phyloP scores from a whole-genome alignment of 768 basidiomycete species.

The Agaricus subrufescens region DNA sequence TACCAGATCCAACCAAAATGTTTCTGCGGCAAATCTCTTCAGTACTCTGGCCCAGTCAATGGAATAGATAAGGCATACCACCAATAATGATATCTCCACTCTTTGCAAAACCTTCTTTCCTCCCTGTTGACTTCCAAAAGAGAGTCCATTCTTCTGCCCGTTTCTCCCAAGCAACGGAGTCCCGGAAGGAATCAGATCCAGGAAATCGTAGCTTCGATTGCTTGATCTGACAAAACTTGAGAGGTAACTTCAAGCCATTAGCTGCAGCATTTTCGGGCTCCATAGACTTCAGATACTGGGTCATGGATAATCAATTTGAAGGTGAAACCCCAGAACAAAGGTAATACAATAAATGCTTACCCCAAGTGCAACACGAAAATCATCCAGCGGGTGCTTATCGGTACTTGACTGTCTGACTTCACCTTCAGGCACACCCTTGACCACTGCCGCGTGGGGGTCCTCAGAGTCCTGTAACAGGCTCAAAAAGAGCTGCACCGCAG shows the following conservation, averaged over 20 bases:
- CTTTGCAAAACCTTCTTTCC: slow-evolving; percentile 46
- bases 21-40: slow-evolving; percentile 37
- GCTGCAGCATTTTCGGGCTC: slow-evolving; percentile 38
- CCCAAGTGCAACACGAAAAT: slow-evolving; percentile 82
- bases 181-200: slow-evolving; percentile 41
- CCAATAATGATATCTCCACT: slow-evolving; percentile 58
- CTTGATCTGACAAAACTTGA: slow-evolving; percentile 57
- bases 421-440: slow-evolving; percentile 3
- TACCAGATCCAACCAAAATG: slow-evolving; percentile 72
- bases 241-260: slow-evolving; percentile 53
- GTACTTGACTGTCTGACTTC: slow-evolving; percentile 21
- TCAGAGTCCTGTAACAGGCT: slow-evolving; percentile 55
- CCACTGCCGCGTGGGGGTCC: slow-evolving; percentile 8
- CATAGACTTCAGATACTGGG: slow-evolving; percentile 69
- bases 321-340: background rate
- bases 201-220: slow-evolving; percentile 56
- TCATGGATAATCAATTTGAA: background rate
- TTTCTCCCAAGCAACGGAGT: slow-evolving; percentile 50
- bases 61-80: slow-evolving; percentile 35
- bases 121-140: slow-evolving; percentile 54
- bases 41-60: background rate
- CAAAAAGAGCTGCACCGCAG: slow-evolving; percentile 76
- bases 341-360: slow-evolving; percentile 36
- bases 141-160: slow-evolving; percentile 62
- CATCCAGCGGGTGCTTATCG: slow-evolving; percentile 76